Conservation (phyloP, 2,329 filamentous ascomycete genomes). For the Fusarium sp. region DNA sequence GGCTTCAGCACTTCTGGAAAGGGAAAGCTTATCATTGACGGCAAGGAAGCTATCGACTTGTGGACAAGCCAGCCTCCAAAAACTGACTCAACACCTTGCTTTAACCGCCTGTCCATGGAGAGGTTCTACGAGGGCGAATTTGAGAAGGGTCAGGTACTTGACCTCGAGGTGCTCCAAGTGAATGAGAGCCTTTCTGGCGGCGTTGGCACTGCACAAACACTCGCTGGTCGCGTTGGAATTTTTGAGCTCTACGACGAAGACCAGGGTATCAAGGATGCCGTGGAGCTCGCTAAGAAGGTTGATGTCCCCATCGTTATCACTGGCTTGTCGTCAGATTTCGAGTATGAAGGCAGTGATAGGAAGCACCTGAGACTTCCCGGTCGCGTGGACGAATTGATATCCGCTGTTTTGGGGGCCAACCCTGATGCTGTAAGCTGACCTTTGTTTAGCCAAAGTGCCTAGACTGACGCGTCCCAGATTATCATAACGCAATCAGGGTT, state of each 20-base stretch:
- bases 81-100: slow-evolving; percentile 47
- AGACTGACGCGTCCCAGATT: not conserved
- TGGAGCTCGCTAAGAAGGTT: slow-evolving; percentile 44
- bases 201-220: slow-evolving; percentile 34
- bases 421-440: slow-evolving; percentile 62
- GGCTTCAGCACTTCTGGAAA: slow-evolving; percentile 49
- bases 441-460: accelerated
- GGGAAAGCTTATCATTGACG: slow-evolving; percentile 47
- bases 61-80: slow-evolving; percentile 47
- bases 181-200: slow-evolving; percentile 35
- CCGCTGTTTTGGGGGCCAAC: slow-evolving; percentile 63
- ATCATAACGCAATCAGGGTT: slow-evolving; percentile 54
- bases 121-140: slow-evolving; percentile 20
- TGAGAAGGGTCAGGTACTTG: not conserved
- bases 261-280: slow-evolving; percentile 47
- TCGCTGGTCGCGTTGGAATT: slow-evolving; percentile 30
- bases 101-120: slow-evolving; percentile 40
- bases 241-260: slow-evolving; percentile 37
- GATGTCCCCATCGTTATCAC: slow-evolving; percentile 65
- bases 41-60: slow-evolving; percentile 45
- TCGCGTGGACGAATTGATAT: slow-evolving; percentile 65
- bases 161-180: slow-evolving; percentile 30
- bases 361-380: slow-evolving; percentile 74
- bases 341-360: slow-evolving; percentile 68
- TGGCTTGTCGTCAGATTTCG: slow-evolving; percentile 61